These are phyloP conservation scores for Marchantia polymorpha DNA, from an alignment of 225 moss, liverwort and hornwort genomes.

Conservation along the genomic window DNA sequence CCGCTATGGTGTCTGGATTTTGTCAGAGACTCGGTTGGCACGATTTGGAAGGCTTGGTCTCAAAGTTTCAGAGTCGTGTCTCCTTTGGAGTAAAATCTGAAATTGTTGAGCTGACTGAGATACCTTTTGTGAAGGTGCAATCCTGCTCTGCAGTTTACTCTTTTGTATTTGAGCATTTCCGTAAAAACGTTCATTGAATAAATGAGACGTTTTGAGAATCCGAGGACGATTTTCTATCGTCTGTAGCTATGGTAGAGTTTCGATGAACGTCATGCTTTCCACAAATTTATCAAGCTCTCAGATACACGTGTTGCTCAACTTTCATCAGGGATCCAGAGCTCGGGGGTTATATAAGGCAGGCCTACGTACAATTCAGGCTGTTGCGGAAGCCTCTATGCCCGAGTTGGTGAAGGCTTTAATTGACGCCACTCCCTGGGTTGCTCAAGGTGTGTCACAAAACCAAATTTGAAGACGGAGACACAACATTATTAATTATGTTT, in stretches of 20 bases:
- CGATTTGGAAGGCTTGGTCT: conserved; percentile 85
- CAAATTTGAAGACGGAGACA: background rate
- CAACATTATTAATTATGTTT: too few species aligned
- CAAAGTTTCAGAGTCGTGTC: conserved; percentile 92
- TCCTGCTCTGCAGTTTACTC: background rate
- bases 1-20: conserved; percentile 90
- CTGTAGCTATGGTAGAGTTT: background rate
- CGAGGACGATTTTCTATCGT: background rate
- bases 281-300: background rate
- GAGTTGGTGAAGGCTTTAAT: conserved; percentile 82
- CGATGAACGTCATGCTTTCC: background rate
- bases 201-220: background rate
- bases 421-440: conserved; percentile 66
- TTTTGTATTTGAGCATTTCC: background rate
- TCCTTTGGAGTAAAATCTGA: conserved; percentile 96
- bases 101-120: conserved; percentile 92
- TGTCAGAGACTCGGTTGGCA: conserved; percentile 97
- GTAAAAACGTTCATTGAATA: background rate
- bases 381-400: conserved; percentile 78
- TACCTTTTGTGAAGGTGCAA: conserved; percentile 89
- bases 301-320: background rate
- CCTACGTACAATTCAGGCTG: conserved; percentile 86
- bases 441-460: conserved; percentile 42
- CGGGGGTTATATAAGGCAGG: conserved; percentile 85
- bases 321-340: conserved; percentile 90